Base-by-base conservation (phyloP, 441 rosid species). In the Adansonia grandidieri region DNA sequence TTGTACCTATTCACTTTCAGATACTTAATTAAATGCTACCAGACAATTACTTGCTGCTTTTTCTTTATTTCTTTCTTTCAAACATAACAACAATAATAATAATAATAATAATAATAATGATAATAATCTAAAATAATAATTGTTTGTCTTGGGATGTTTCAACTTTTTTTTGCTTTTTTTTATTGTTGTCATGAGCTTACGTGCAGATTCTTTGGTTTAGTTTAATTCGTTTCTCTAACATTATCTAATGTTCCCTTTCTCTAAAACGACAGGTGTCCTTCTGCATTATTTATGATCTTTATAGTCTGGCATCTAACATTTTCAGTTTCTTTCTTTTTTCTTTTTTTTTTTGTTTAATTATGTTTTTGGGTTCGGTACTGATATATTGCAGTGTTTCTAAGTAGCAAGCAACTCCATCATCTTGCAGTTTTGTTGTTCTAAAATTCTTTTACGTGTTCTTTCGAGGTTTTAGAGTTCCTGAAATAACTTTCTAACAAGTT, bases 191-290 rank as follows among this genome's bases (percentile, higher is more conserved):
- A 53, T 19, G 51, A 40, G 44, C 74, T 19, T 56, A 77, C 74
- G 67, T 77, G 66, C 28, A 67, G 74, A 66, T 78, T 63, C 71
- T 48, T 37, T 78, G 19, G 64, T 57, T 67, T 54, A 56, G 22
- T 76, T 71, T 67, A 14, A 62, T 54, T 40, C 71, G 54, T n/a
- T 71, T 71, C 58, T 7, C 64, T 40, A 28, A 78, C 76, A 69
- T 64, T 42, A 60, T 62, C 15, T 5, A 14, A 10, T 42, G 28
- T 28, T 24, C 6, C 57, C 57, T 62, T 51, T 80, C 28, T 14
- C 19, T 62, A 14, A 37, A 17, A 15, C 37, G 83, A 77, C 71
- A 73, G 75, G 78, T 81, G 80, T 77, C 51, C 45, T 66, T 22
- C 9, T 47, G 4, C n/a, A 17, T 64, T 28, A 76, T 14, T 47